Conservation (phyloP, 257 asterid species). For the Solanum boliviense region DNA sequence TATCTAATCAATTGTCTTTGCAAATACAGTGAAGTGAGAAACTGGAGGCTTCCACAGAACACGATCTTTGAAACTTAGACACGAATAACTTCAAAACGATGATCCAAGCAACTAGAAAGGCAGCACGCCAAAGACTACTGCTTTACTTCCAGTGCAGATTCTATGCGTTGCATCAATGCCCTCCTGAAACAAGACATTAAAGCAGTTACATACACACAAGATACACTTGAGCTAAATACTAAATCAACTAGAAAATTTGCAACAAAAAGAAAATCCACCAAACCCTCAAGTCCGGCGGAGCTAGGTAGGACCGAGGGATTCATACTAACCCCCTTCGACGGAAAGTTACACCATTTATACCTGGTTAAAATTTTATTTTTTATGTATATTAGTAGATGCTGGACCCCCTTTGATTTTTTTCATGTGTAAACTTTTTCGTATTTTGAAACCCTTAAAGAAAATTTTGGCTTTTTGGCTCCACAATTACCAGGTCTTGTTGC, state of each 20-base stretch:
- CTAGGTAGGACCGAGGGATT: background rate
- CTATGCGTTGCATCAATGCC: constrained; percentile 69
- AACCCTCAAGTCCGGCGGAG: background rate
- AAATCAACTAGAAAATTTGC: background rate
- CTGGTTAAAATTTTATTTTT: background rate
- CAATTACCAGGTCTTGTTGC: background rate
- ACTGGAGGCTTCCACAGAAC: background rate
- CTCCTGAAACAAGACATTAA: constrained; percentile 39
- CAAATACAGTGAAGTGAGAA: background rate
- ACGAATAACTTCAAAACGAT: background rate
- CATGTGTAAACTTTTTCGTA: too few species aligned
- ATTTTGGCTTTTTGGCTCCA: too few species aligned
- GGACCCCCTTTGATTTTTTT: too few species aligned
- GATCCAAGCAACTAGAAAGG: background rate
- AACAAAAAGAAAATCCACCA: background rate
- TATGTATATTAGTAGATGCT: too few species aligned
- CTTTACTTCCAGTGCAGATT: constrained; percentile 54
- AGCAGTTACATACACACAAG: background rate
- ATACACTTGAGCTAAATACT: background rate
- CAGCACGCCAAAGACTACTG: constrained; percentile 29
- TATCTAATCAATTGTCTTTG: background rate
- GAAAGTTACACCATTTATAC: background rate
- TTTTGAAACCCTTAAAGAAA: too few species aligned
- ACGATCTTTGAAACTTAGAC: background rate
- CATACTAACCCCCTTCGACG: background rate